Evolutionary conservation across 495 filamentous ascomycete genomes (phyloP).

Genomic region (Aspergillus asperescens): DNA sequence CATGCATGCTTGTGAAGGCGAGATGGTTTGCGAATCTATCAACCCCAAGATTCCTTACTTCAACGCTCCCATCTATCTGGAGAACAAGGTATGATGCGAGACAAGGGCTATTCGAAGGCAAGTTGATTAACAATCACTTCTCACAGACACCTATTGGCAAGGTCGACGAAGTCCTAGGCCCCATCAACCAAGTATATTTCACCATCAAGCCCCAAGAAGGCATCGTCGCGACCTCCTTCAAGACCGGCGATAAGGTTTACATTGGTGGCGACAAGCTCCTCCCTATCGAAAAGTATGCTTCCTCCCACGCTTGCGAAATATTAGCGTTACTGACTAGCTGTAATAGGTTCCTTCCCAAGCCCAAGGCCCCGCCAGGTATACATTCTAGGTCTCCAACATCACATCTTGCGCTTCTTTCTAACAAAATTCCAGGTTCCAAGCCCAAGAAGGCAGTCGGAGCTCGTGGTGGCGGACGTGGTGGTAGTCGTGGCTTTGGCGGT

Average conservation of each 20-base stretch:
- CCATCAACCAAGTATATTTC: constrained; percentile 96
- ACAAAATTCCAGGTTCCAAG: constrained; percentile 44
- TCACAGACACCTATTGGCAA: constrained; percentile 53
- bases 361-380: constrained; percentile 75
- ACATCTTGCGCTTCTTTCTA: constrained; percentile 18
- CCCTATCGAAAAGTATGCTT: constrained; percentile 70
- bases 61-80: constrained; percentile 96
- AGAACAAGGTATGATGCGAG: constrained; percentile 72
- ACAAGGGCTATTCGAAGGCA: too few relatives aligned
- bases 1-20: constrained; percentile 89
- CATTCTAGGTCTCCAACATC: constrained; percentile 22
- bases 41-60: constrained; percentile 98
- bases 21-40: constrained; percentile 89
- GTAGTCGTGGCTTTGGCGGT: constrained; percentile 45
- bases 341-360: constrained; percentile 81
- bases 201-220: constrained; percentile 95
- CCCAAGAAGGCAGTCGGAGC: constrained; percentile 52
- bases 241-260: constrained; percentile 92
- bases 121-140: constrained; percentile 4
- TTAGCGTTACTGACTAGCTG: constrained; percentile 4
- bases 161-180: constrained; percentile 68
- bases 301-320: background rate
- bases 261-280: constrained; percentile 92
- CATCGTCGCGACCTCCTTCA: constrained; percentile 91
- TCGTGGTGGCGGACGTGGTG: constrained; percentile 43